These are phyloP conservation scores for Cerioporus squamosus DNA, from an alignment of 1,284 basidiomycete species.

Conservation along the genomic window DNA sequence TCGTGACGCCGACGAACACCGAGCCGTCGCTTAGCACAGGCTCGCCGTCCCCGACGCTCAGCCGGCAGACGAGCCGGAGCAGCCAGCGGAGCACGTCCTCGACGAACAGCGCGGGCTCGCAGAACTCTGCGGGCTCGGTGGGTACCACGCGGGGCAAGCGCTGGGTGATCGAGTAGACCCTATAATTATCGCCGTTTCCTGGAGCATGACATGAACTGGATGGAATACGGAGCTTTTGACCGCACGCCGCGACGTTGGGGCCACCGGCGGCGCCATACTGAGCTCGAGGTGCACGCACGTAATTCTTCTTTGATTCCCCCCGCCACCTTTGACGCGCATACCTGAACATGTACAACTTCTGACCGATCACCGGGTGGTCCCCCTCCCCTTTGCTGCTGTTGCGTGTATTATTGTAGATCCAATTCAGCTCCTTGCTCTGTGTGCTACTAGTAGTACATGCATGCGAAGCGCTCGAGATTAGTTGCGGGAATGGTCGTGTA, in stretches of 20 bases:
- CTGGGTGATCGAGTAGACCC: slow-evolving; percentile 64
- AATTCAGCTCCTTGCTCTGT: slow-evolving; percentile 18
- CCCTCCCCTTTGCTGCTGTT: slow-evolving; percentile 5
- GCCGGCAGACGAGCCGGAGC: slow-evolving; percentile 20
- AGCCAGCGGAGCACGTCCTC: slow-evolving; percentile 22
- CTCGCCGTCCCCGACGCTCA: slow-evolving; percentile 5
- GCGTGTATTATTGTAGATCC: slow-evolving; percentile 27
- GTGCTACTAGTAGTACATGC: slow-evolving; percentile 24
- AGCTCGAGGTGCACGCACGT: background rate
- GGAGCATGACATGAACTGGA: background rate
- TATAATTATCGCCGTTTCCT: no score
- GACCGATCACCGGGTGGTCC: slow-evolving; percentile 23
- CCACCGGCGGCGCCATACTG: background rate
- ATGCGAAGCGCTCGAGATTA: slow-evolving; percentile 12
- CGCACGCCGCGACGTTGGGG: background rate
- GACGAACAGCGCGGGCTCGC: slow-evolving; percentile 14
- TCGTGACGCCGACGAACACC: background rate
- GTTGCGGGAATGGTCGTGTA: background rate
- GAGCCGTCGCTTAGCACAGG: background rate
- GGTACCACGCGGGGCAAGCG: slow-evolving; percentile 44
- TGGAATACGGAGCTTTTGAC: background rate
- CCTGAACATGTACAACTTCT: background rate
- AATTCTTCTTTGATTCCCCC: background rate
- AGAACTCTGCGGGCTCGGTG: slow-evolving; percentile 6
- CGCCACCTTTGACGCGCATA: background rate